Percentiles rank a stretch among this genome's conserved stretches.
These are phyloP conservation scores for Vachellia pachyceras DNA, from an alignment of 306 rosid species.

Conservation along the genomic window DNA sequence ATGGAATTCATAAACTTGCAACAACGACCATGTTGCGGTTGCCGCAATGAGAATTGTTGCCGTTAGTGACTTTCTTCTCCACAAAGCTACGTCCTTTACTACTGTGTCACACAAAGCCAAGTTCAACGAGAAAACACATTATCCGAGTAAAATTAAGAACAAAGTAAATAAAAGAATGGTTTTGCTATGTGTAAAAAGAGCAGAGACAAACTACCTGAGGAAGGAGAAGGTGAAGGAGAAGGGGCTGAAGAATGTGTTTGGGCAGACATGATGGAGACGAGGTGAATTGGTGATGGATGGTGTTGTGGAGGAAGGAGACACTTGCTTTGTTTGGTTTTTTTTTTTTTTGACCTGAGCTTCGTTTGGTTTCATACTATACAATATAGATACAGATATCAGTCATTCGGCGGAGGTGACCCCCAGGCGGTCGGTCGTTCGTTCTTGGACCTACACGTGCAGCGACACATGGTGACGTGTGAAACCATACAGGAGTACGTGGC, in stretches of 20 bases:
- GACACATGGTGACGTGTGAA: slow-evolving; percentile 48
- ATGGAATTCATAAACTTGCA: slow-evolving; percentile 60
- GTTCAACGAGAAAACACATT: background rate
- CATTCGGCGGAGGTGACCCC: slow-evolving; percentile 24
- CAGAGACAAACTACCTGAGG: slow-evolving; percentile 30
- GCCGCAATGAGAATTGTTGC: slow-evolving; percentile 40
- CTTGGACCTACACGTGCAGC: slow-evolving; percentile 49
- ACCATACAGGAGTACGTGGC: slow-evolving; percentile 47
- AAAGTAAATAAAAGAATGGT: background rate
- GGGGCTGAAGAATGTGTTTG: slow-evolving; percentile 42
- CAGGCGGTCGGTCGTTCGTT: background rate
- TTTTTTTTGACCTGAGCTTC: too few species aligned
- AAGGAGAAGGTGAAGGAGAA: slow-evolving; percentile 43
- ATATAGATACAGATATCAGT: background rate
- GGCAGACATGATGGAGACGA: slow-evolving; percentile 42
- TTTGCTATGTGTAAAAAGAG: background rate
- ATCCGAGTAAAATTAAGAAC: background rate
- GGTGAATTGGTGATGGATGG: background rate
- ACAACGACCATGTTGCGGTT: slow-evolving; percentile 63
- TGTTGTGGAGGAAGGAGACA: background rate
- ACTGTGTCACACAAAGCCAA: slow-evolving; percentile 28
- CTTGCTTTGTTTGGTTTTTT: background rate
- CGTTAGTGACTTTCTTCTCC: slow-evolving; percentile 61
- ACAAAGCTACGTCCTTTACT: slow-evolving; percentile 49
- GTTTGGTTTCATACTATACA: background rate